phyloP scores from a whole-genome alignment of 2,329 filamentous ascomycete species.

The Beauveria asiatica region DNA sequence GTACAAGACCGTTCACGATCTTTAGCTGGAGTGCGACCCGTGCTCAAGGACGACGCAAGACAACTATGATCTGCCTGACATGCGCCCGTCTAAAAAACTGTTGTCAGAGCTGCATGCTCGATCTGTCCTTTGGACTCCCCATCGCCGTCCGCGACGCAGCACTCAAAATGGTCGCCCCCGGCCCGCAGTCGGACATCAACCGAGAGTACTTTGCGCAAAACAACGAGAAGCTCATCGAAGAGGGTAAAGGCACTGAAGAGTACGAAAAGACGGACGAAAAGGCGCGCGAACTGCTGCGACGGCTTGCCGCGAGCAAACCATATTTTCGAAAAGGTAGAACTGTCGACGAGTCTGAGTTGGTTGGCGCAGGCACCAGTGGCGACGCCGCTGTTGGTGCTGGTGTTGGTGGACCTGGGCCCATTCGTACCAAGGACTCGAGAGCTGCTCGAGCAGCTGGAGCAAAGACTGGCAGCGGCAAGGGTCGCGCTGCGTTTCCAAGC shows the following conservation, averaged over 20 bases:
- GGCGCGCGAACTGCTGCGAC: constrained; percentile 74
- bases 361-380: constrained; percentile 29
- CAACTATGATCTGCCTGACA: constrained; percentile 91
- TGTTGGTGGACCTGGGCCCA: constrained; percentile 60
- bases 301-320: constrained; percentile 84
- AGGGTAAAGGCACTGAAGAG: constrained; percentile 77
- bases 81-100: constrained; percentile 97
- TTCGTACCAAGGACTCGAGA: constrained; percentile 62
- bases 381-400: constrained; percentile 47
- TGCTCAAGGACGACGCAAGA: constrained; percentile 77
- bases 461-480: constrained; percentile 33
- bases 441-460: constrained; percentile 44
- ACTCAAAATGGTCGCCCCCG: constrained; percentile 93
- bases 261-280: constrained; percentile 98
- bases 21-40: constrained; percentile 94
- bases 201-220: constrained; percentile 97
- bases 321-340: constrained; percentile 85
- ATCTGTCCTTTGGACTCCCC: constrained; percentile 89
- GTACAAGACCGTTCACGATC: constrained; percentile 89
- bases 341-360: constrained; percentile 49
- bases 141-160: constrained; percentile 94
- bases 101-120: constrained; percentile 98
- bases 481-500: constrained; percentile 55
- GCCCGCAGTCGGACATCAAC: constrained; percentile 87
- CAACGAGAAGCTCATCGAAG: constrained; percentile 90